Base-by-base conservation (phyloP, 148 eudicot genomes). In the Polygonum aviculare region DNA sequence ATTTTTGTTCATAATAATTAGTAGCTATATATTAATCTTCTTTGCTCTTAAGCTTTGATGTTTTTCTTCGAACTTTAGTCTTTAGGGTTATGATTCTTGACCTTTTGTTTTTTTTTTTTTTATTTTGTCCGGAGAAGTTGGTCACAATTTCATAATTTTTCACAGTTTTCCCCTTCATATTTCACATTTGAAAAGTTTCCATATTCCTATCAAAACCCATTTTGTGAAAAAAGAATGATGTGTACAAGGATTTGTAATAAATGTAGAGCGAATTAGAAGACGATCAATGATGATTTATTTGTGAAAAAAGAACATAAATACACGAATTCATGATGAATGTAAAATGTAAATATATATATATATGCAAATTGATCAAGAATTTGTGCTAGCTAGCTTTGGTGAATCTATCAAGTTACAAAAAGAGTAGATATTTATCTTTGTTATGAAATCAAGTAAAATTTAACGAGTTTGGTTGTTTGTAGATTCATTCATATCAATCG, bases 401-500 rank as follows among this genome's bases (percentile, higher is more conserved):
- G 59, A 54, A 54, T 18, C 22, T 16, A 6, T 54, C 59, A n/a
- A 54, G 59, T 48, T 47, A 47, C 12, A 47, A 47, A 10, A 12
- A 10, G 31, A 45, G 48, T 6, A 45, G 3, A 49, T 12, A 49
- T 3, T 2, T 51, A 49, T 49, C 12, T 3, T 2, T 51, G 18
- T 51, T 51, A 2, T 16, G 12, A 15, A 54, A 54, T 9, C 31
- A 18, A 54, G 21, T 72, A 31, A 21, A 48, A 14, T 40, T 40
- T 40, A 9, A 5, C 33, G 38, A 65, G 18, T 12, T 33, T 65
- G 40, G 7, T 40, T 65, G 14, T 35, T 65, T 18, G 4, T 72
- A 72, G 74, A 72, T 41, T 72, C 74, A 40, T 72, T 72, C 74
- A 72, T 72, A 72, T 72, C 74, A 72, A 72, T 72, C 26, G 44